Evolutionary conservation across 1,284 basidiomycete genomes (phyloP), one percentile per base, ranked within the genome.

Genomic region (Moniliophthora roreri): DNA sequence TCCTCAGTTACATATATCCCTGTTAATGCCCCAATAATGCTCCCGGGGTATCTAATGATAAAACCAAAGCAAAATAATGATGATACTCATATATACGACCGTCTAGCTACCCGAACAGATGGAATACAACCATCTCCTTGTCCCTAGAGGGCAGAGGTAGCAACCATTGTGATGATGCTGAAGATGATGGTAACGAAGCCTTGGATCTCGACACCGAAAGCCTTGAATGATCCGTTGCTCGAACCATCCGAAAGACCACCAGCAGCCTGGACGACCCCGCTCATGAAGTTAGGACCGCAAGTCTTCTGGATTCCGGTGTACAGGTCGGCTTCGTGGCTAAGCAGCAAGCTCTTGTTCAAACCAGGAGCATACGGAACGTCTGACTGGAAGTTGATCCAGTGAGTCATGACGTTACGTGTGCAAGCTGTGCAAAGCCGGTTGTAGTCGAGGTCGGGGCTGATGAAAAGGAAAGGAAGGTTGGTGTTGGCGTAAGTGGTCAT

Each of bases 391-490:
- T 73, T 70, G 69, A 92, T 85, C 78, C 90, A 97, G 7, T 84
- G 60, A 5, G 82, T 80, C 60, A 96, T 66, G 66, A 93, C 73
- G 60, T 79, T 79, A 65, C 87, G 83, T 15, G 91, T 85, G 84
- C 94, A 97, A 4, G 85, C 63, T 2, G 80, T 86, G 84, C 94
- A 97, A 52, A 95, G 84, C 36, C 72, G 53, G 38, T 69, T 63
- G 32, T 75, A 69, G 46, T 77, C 36, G 66, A 82, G 74, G 59
- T 65, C 60, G 41, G 86, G 73, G 51, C 77, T 68, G 63, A 91
- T 79, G 84, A 89, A 85, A 60, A 96, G 74, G 88, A 93, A 95
- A 38, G 84, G 75, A 50, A 95, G 70, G 75, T 89, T 89, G 68
- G 78, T 78, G 35, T 64, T 52, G 55, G 71, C 63, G 77, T 82